Percentiles rank a stretch among this genome's conserved stretches.
These are phyloP conservation scores for Pythium coloratum DNA, from an alignment of 352 stramenopile species.

Conservation along the genomic window DNA sequence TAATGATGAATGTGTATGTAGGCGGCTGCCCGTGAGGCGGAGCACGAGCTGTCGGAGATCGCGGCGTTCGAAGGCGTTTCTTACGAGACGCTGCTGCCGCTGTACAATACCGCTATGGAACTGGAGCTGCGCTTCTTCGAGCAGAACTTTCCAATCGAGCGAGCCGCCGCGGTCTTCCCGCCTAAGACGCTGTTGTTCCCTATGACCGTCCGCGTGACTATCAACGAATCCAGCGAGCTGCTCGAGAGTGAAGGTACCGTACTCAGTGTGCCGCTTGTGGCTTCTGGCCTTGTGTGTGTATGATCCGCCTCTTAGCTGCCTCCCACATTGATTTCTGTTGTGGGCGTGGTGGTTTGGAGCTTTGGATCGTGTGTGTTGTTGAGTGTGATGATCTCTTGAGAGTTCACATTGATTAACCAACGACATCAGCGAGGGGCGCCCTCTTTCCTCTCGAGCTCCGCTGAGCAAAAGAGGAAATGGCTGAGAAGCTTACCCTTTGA, in stretches of 20 bases:
- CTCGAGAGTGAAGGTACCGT: constrained; percentile 18
- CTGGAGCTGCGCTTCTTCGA: constrained; percentile 63
- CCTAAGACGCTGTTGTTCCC: constrained; percentile 8
- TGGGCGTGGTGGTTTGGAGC: not conserved
- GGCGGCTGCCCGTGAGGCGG: constrained; percentile 27
- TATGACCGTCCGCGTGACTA: constrained; percentile 4
- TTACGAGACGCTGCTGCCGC: constrained; percentile 30
- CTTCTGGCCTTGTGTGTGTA: not conserved
- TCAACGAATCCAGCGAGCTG: not conserved
- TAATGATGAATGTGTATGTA: constrained; percentile 7
- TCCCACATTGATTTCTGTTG: not conserved
- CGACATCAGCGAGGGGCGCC: constrained; percentile 55
- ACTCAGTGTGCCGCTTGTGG: not conserved
- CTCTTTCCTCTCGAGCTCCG: constrained; percentile 26
- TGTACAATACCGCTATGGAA: constrained; percentile 55
- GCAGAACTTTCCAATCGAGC: constrained; percentile 36
- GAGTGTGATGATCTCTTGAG: not conserved
- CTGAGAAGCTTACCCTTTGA: constrained; percentile 64
- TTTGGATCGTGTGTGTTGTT: constrained; percentile 5
- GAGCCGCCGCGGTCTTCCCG: constrained; percentile 14
- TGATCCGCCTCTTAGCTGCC: not conserved
- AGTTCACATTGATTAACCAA: constrained; percentile 25
- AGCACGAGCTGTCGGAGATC: constrained; percentile 41
- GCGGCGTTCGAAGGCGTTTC: constrained; percentile 25
- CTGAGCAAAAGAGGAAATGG: constrained; percentile 28